Percentiles rank a stretch among this genome's conserved stretches.
These are phyloP conservation scores for Skeletonema marinoi DNA, from an alignment of 108 stramenopile species.

Conservation along the genomic window DNA sequence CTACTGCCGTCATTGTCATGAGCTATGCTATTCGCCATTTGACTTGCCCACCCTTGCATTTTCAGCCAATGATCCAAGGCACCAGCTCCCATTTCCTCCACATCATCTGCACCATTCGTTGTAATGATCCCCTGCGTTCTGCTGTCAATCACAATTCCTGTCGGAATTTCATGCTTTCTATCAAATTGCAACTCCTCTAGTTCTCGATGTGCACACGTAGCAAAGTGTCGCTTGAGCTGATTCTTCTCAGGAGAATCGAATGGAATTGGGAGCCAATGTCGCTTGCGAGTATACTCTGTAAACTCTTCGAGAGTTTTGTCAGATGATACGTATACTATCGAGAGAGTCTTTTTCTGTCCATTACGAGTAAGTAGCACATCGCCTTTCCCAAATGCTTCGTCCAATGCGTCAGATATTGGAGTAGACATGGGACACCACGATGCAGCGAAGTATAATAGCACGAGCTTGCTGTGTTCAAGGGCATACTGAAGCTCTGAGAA, in stretches of 20 bases:
- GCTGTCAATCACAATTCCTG: slow-evolving; percentile 64
- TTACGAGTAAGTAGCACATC: slow-evolving; percentile 32
- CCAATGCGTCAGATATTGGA: slow-evolving; percentile 48
- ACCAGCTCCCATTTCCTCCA: slow-evolving; percentile 39
- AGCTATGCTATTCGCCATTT: neutral
- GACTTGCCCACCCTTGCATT: slow-evolving; percentile 17
- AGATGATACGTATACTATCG: slow-evolving; percentile 74
- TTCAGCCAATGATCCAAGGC: slow-evolving; percentile 51
- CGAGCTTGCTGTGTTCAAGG: slow-evolving; percentile 57
- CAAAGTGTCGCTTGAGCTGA: slow-evolving; percentile 60
- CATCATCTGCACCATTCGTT: slow-evolving; percentile 53
- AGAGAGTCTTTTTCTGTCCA: slow-evolving; percentile 31
- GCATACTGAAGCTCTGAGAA: slow-evolving; percentile 61
- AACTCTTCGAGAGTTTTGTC: slow-evolving; percentile 49
- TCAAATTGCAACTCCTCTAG: slow-evolving; percentile 47
- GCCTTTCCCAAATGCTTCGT: slow-evolving; percentile 34
- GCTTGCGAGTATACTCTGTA: slow-evolving; percentile 33
- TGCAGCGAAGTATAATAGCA: slow-evolving; percentile 73
- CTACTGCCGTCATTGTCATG: neutral
- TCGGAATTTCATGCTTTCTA: slow-evolving; percentile 66
- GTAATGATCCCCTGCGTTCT: slow-evolving; percentile 58
- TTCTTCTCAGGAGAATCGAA: slow-evolving; percentile 55
- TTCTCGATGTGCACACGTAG: slow-evolving; percentile 58
- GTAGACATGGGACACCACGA: slow-evolving; percentile 73
- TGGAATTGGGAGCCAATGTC: slow-evolving; percentile 61